These are phyloP conservation scores for Aspergillus flavus DNA, from an alignment of 2,329 filamentous ascomycete species.

Conservation along the genomic window DNA sequence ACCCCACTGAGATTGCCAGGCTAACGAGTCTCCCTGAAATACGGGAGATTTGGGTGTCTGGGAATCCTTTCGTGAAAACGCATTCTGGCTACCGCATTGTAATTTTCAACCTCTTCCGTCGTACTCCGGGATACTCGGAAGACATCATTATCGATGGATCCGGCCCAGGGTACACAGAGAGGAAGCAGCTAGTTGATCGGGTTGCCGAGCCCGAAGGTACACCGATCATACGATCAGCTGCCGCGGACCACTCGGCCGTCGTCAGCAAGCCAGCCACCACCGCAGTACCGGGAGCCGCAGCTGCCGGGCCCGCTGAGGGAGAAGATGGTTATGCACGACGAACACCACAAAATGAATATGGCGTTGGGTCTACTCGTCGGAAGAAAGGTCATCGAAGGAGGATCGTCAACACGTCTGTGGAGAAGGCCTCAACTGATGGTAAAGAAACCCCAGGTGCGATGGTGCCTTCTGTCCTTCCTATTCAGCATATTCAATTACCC, in stretches of 20 bases:
- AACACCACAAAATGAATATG: slow-evolving; percentile 28
- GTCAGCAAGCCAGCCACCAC: slow-evolving; percentile 64
- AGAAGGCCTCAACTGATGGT: slow-evolving; percentile 40
- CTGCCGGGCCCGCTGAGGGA: slow-evolving; percentile 8
- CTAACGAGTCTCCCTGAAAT: slow-evolving; percentile 90
- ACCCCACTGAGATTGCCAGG: slow-evolving; percentile 86
- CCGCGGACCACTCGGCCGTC: slow-evolving; percentile 64
- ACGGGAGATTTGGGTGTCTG: slow-evolving; percentile 86
- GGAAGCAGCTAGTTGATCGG: slow-evolving; percentile 79
- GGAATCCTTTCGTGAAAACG: slow-evolving; percentile 88
- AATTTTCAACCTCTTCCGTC: slow-evolving; percentile 95
- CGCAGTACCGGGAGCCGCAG: slow-evolving; percentile 18
- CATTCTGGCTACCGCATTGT: slow-evolving; percentile 82
- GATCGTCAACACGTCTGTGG: slow-evolving; percentile 60
- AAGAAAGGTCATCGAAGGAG: slow-evolving; percentile 58
- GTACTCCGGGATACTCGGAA: slow-evolving; percentile 83
- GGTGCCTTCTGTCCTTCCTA: slow-evolving; percentile 32
- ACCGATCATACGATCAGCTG: slow-evolving; percentile 73
- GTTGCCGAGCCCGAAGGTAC: slow-evolving; percentile 74
- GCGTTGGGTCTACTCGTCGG: slow-evolving; percentile 40
- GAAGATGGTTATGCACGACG: slow-evolving; percentile 16
- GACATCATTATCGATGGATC: slow-evolving; percentile 87
- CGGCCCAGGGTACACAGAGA: slow-evolving; percentile 82
- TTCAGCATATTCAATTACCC: slow-evolving; percentile 33
- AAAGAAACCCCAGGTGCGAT: slow-evolving; percentile 30